Conservation (phyloP, 768 basidiomycete genomes). For the Mycena olivaceomarginata region DNA sequence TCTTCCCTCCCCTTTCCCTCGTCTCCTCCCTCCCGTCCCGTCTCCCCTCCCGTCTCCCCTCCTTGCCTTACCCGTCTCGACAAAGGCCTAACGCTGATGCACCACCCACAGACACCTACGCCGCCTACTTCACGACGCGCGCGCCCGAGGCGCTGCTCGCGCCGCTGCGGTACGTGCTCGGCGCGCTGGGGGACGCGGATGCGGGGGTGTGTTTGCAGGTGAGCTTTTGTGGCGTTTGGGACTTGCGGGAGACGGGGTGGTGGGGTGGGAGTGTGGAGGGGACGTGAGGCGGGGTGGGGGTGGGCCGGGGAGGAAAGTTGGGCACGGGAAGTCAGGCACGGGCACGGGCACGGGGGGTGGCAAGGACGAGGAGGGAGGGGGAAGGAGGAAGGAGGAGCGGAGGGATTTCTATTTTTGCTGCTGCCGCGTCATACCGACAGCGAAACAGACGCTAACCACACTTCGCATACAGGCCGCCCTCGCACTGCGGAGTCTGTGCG, state of each 20-base stretch:
- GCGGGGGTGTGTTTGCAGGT: slow-evolving; percentile 60
- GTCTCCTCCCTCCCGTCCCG: no score
- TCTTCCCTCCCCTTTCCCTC: neutral
- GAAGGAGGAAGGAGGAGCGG: no score
- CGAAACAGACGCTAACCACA: slow-evolving; percentile 51
- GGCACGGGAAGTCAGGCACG: no score
- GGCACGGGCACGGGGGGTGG: no score
- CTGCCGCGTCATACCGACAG: no score
- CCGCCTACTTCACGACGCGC: slow-evolving; percentile 38
- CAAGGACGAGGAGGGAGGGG: no score
- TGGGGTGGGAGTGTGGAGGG: no score
- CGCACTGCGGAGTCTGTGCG: slow-evolving; percentile 90
- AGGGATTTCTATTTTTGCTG: slow-evolving; percentile 54
- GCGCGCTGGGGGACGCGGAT: slow-evolving; percentile 36
- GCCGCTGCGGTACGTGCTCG: slow-evolving; percentile 40
- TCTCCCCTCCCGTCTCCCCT: neutral
- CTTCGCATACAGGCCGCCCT: slow-evolving; percentile 78
- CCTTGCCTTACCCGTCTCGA: neutral
- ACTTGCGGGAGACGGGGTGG: no score
- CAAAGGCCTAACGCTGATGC: neutral
- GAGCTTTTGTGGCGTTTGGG: slow-evolving; percentile 25
- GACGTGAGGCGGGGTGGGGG: no score
- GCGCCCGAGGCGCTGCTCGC: slow-evolving; percentile 25
- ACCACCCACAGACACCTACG: slow-evolving; percentile 34
- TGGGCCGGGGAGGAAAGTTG: no score